These are phyloP conservation scores for Paramecium octaurelia DNA, from an alignment of 73 alveolate species.

Conservation along the genomic window DNA sequence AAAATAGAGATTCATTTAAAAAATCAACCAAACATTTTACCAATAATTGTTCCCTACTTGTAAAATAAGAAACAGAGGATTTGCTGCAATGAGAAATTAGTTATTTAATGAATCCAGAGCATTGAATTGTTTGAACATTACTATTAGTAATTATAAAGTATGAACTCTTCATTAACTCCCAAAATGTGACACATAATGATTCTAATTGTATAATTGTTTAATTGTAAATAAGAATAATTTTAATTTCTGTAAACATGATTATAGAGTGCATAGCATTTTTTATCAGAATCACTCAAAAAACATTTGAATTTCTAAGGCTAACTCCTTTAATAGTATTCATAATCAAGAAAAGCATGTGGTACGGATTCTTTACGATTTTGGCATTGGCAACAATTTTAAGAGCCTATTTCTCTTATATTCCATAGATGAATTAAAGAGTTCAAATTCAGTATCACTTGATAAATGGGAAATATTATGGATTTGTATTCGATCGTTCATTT, in stretches of 20 bases:
- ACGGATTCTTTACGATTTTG: background rate
- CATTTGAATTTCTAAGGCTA: background rate
- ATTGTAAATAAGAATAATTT: background rate
- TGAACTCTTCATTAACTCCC: background rate
- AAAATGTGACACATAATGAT: background rate
- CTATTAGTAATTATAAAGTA: background rate
- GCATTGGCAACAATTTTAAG: background rate
- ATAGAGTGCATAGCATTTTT: background rate
- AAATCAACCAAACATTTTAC: background rate
- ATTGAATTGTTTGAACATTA: background rate
- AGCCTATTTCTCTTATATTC: background rate
- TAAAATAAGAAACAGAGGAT: background rate
- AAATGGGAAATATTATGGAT: conserved; percentile 12
- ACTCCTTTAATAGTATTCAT: background rate
- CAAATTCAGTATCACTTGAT: background rate
- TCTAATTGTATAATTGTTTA: background rate
- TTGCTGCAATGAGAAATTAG: background rate
- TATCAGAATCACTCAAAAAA: background rate
- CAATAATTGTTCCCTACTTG: background rate
- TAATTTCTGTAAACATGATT: background rate
- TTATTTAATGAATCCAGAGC: background rate
- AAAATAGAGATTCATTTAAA: background rate
- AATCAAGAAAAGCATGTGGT: background rate
- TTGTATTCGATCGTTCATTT: background rate
- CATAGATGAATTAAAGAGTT: background rate